Evolutionary conservation across 1,284 basidiomycete genomes (phyloP), one percentile per base, ranked within the genome.

Genomic region (Sparassis latifolia): DNA sequence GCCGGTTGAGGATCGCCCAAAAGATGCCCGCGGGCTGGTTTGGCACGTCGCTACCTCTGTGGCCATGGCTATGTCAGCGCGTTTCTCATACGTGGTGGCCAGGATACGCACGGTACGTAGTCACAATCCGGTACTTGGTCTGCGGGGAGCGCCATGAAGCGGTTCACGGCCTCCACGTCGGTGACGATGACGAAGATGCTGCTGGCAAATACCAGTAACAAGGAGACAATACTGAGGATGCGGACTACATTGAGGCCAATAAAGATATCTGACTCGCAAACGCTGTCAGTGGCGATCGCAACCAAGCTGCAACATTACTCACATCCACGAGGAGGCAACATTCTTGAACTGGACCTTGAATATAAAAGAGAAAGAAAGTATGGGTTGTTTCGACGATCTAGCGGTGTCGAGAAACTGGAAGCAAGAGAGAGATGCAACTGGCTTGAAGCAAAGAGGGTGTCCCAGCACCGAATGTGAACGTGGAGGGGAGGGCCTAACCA

Each of bases 21-120:
- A 95, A 94, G 32, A 82, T 78, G 42, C 92, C 92, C 7, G 88
- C 91, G 29, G 89, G 76, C 64, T 95, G 92, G 64, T 91, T 88
- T n/a, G 92, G 92, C 20, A 94, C 88, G 1, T 89, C 88, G 66
- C 86, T 88, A 53, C 77, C 75, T 56, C 86, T 89, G 58, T 20
- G 20, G 20, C 20, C 32, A 51, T 47, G 37, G 39, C 55, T 53
- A 44, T 44, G 6, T 42, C 20, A 42, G 40, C 6, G 40, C 9
- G 40, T 28, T 9, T 10, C 6, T 27, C 5, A 30, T 20, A 9
- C 30, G 7, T n/a, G 2, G 30, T 29, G 27, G 30, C 41, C 20
- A 44, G 49, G 52, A 48, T 41, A 76, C 80, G 54, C 66, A 89
- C 80, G 80, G 75, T 59, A 90, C 86, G 66, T 92, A 92, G 61